Evolutionary conservation across 1,139 yeast genomes (phyloP), one percentile per base, ranked within the genome.

Genomic region (Scheffersomyces lignicola): DNA sequence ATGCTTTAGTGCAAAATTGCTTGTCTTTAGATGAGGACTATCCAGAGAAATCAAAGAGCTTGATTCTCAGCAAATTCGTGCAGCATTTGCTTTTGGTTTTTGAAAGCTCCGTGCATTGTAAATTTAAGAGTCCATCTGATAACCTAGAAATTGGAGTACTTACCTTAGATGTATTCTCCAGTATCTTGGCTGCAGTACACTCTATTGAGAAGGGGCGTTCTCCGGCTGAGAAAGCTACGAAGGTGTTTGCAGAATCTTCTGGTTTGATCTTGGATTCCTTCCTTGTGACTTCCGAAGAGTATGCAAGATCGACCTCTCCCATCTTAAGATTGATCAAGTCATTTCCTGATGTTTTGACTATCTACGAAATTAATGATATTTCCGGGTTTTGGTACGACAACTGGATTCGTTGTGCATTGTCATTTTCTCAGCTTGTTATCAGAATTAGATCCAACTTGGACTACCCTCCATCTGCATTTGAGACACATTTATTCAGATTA

Each of bases 61-160:
- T 68, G 13, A 78, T 86, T 3, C 52, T 88, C 26, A 62, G 69
- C n/a, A 75, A 75, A 40, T 62, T 87, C 34, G 62, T 76, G 1
- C 56, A 64, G 7, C 87, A 83, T 53, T 63, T 81, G 36, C 59
- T 86, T 13, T 74, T 73, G 35, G 75, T 87, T 0, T 87, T 82
- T 58, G 96, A 88, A 50, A 80, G 87, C 44, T 85, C 82, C 49
- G 62, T 73, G 5, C 78, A 74, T 49, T 87, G 96, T 82, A 73
- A 78, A 40, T 88, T 80, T 54, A 61, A 65, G 21, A 58, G 71
- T 17, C 63, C 76, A 1, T 57, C 64, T 32, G 87, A 88, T 50
- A 78, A 80, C 43, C 66, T 78, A 49, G 76, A 78, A 44, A 69
- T 88, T 32, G 89, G 94, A 0, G 65, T 71, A 3, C 63, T 73